Conservation (phyloP, 208 protist genomes). For the Porcisia deanei region DNA sequence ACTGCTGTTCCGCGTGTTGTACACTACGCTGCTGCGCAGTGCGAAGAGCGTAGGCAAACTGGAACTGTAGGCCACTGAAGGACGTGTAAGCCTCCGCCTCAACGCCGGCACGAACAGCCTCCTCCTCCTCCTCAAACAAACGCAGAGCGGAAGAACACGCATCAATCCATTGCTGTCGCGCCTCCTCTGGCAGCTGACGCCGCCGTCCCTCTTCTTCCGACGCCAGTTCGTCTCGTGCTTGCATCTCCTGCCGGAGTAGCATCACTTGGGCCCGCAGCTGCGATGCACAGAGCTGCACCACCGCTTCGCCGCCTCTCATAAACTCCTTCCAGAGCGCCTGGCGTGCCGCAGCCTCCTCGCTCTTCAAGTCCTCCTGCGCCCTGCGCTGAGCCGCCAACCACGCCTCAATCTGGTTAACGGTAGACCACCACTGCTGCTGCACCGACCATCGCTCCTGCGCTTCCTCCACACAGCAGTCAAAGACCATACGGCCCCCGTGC, state of each 20-base stretch:
- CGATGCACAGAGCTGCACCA: conserved; percentile 29
- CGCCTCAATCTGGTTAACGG: conserved; percentile 31
- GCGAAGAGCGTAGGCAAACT: conserved; percentile 23
- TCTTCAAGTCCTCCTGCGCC: conserved; percentile 22
- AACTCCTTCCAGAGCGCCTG: conserved; percentile 30
- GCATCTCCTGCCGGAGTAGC: conserved; percentile 24
- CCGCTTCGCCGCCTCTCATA: conserved; percentile 20
- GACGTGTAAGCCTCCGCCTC: conserved; percentile 52
- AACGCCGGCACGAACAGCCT: conserved; percentile 39
- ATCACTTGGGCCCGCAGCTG: conserved; percentile 30
- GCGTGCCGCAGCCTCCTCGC: conserved; percentile 27
- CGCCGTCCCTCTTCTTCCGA: conserved; percentile 9
- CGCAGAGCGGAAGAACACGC: conserved; percentile 21
- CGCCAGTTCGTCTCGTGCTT: conserved; percentile 17
- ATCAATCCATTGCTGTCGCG: conserved; percentile 15
- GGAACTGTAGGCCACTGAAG: conserved; percentile 47
- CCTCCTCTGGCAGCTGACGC: conserved; percentile 12
- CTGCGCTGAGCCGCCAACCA: conserved; percentile 33
- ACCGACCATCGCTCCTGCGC: conserved; percentile 42
- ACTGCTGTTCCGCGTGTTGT: conserved; percentile 20
- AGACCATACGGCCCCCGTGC: conserved; percentile 43
- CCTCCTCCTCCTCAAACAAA: conserved; percentile 47
- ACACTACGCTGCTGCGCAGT: conserved; percentile 10
- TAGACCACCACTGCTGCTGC: conserved; percentile 35
- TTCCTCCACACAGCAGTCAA: conserved; percentile 46